A percentile compares a stretch with the other conserved stretches of the same genome.
Conservation (phyloP, 2,329 filamentous ascomycete species). For the Monosporascus cannonballus region DNA sequence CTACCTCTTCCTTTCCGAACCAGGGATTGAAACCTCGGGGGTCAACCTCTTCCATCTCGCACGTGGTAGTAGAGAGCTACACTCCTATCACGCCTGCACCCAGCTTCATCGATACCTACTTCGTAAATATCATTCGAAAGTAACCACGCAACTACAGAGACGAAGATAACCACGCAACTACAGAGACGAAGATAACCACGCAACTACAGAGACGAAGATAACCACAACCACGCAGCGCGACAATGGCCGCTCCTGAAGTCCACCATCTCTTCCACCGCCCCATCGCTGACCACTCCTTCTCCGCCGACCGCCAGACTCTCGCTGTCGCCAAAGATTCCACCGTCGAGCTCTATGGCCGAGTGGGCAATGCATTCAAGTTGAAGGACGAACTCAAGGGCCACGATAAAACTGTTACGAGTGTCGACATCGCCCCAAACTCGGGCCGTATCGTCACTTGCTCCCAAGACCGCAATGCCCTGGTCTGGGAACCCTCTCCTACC, state of each 20-base stretch:
- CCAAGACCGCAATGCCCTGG: conserved; percentile 95
- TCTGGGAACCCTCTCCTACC: conserved; percentile 89
- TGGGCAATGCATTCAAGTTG: conserved; percentile 70
- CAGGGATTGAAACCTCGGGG: background rate
- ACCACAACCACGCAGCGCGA: conserved; percentile 17
- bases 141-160: too few relatives aligned
- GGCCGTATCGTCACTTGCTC: conserved; percentile 97
- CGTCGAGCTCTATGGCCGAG: conserved; percentile 78
- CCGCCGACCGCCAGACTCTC: conserved; percentile 78
- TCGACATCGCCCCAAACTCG: conserved; percentile 86
- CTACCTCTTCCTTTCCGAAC: background rate
- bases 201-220: too few relatives aligned
- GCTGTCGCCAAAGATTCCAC: conserved; percentile 86
- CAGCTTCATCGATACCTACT: conserved; percentile 6
- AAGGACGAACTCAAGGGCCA: conserved; percentile 93
- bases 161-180: too few relatives aligned
- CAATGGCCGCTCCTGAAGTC: conserved; percentile 81
- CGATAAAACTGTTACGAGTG: conserved; percentile 93
- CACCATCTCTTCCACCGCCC: conserved; percentile 96
- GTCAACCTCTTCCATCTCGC: background rate
- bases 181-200: too few relatives aligned
- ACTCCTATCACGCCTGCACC: conserved; percentile 66
- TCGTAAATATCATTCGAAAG: too few relatives aligned
- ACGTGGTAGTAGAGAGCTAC: conserved; percentile 91
- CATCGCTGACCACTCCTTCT: conserved; percentile 98